These are phyloP conservation scores for Bipolaris sorokiniana DNA, from an alignment of 2,329 filamentous ascomycete species.

Conservation along the genomic window DNA sequence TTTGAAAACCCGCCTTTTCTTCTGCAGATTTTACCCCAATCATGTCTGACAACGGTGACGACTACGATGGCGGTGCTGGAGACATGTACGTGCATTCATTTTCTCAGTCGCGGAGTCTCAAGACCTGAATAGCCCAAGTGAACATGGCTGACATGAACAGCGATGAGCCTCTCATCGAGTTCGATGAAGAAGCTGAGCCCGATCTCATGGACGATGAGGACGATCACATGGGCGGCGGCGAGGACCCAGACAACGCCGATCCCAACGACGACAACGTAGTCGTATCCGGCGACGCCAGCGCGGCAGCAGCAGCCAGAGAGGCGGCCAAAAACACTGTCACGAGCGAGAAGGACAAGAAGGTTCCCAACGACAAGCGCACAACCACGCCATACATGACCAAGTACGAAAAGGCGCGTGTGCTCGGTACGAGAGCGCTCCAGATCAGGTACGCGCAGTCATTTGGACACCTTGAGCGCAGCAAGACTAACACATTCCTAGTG, in stretches of 20 bases:
- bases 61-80: conserved; percentile 41
- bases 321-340: conserved; percentile 62
- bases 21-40: conserved; percentile 12
- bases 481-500: conserved; percentile 61
- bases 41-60: conserved; percentile 57
- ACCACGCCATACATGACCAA: conserved; percentile 99
- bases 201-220: conserved; percentile 70
- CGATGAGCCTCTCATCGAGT: conserved; percentile 53
- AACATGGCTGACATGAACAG: conserved; percentile 25
- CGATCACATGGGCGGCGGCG: conserved; percentile 53
- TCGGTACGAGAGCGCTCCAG: conserved; percentile 91
- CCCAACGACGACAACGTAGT: conserved; percentile 52
- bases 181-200: conserved; percentile 66
- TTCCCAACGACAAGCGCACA: conserved; percentile 82
- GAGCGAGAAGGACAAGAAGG: conserved; percentile 77
- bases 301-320: conserved; percentile 51
- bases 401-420: conserved; percentile 91
- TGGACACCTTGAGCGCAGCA: not conserved
- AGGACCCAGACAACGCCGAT: conserved; percentile 44
- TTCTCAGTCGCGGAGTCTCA: conserved; percentile 13
- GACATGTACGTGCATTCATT: conserved; percentile 36
- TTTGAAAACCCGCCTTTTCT: not conserved
- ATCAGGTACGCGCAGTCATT: conserved; percentile 72
- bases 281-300: conserved; percentile 59
- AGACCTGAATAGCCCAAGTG: not conserved